Evolutionary conservation across 768 basidiomycete species (phyloP), one percentile per base, ranked within the genome.

Genomic region (Gloeostereum incarnatum): DNA sequence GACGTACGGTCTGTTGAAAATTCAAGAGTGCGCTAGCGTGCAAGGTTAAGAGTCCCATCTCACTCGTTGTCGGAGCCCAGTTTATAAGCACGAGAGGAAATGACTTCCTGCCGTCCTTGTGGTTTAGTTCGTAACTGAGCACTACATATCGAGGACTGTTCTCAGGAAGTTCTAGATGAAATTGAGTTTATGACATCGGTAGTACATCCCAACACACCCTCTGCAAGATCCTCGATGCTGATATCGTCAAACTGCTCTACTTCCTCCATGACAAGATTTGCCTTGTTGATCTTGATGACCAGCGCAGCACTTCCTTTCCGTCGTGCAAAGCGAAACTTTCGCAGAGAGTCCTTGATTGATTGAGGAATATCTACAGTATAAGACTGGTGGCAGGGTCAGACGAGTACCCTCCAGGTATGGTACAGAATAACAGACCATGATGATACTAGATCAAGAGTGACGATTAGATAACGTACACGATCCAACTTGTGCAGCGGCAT

Each of bases 271-370:
- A 77, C 52, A 41, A 93, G 71, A 49, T 78, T 68, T 27, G 67
- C 58, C 66, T 87, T 92, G 70, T 92, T 82, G 61, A 93, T 88
- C 75, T 92, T 93, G 59, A 93, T 78, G 48, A 90, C 63, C 38
- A 93, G 66, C 11, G 88, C 90, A 18, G 87, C 81, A 48, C 70
- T 81, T 26, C 79, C 83, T 50, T 70, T 76, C 17, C 82, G 74
- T 40, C 88, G 84, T 10, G 86, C 68, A 43, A 74, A 71, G 13
- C 72, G 63, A 63, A 93, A 94, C 53, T 90, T 91, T 58, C 82
- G 77, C 29, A 93, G 75, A 18, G 76, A 63, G 3, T 82, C 76
- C 57, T 84, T 86, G 57, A 93, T 71, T 32, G 69, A 65, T 48
- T 79, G 69, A 0, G 87, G 86, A 51, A 92, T 89, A 54, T 93